Base-by-base conservation (phyloP, 208 protist genomes). In the Leishmania tropica region DNA sequence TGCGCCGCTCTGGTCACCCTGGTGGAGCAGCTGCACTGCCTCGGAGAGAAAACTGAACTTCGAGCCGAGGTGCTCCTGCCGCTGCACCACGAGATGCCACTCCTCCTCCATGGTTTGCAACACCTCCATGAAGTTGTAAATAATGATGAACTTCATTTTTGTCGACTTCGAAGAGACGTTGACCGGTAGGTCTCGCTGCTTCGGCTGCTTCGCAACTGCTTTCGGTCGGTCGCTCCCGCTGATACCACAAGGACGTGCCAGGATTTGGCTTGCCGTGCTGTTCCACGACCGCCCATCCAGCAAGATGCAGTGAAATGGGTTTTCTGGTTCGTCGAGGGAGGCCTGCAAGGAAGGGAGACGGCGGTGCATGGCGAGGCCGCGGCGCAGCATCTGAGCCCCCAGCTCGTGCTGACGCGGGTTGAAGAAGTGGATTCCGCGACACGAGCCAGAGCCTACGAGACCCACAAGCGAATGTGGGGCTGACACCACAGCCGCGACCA, bases 21-120 rank as follows among this genome's bases (percentile, higher is more conserved):
- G 89, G 82, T 90, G 85, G 47, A 95, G 86, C 37, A 85, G 83
- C 85, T 93, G 88, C 62, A 88, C 85, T 21, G 92, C 92, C 21
- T 93, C 88, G 10, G 86, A 85, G 40, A 92, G 83, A 62, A 88
- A 92, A 40, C 85, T 56, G 71, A 93, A 95, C 53, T 87, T 79
- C 24, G 82, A 76, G 48, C 87, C 89, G 17, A 90, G 83, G 19
- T 81, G 70, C 79, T 95, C 92, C 48, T 90, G 86, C 70, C 87
- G 81, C 79, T 92, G 88, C 45, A 90, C 89, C 3, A 92, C 89
- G 13, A 93, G 89, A 73, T 95, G 92, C 89, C 89, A 95, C 84
- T 95, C 92, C 75, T 93, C 89, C 58, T 95, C 85, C 71, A 89
- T 89, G 35, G 83, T 83, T 35, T 87, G 80, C 37, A 92, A 35